Conservation (phyloP, 768 basidiomycete species). For the Termitomyces sp. region DNA sequence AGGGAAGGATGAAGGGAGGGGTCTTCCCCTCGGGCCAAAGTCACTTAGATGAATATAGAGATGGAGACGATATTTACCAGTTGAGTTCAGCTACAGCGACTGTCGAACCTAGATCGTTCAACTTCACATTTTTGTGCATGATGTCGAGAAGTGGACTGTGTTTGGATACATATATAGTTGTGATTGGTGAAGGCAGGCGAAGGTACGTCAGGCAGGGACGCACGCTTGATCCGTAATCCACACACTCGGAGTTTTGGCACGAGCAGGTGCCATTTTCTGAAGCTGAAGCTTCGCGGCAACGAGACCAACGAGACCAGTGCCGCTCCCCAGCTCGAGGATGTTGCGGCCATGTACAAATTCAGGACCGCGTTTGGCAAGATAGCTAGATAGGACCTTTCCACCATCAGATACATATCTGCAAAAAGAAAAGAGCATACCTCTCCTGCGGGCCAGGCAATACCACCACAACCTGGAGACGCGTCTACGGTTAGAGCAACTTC, state of each 20-base stretch:
- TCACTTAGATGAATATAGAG: constrained; percentile 3
- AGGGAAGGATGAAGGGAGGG: constrained; percentile 40
- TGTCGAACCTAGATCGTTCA: constrained; percentile 52
- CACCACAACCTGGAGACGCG: constrained; percentile 85
- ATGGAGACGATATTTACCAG: constrained; percentile 48
- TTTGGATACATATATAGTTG: not conserved
- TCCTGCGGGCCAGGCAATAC: constrained; percentile 89
- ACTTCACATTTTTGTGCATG: constrained; percentile 66
- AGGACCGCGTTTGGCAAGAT: constrained; percentile 55
- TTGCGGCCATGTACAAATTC: constrained; percentile 45
- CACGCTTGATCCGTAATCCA: constrained; percentile 91
- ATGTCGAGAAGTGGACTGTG: constrained; percentile 68
- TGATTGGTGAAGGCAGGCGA: not conserved
- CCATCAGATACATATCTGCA: constrained; percentile 7
- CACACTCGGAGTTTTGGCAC: constrained; percentile 39
- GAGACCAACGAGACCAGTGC: constrained; percentile 91
- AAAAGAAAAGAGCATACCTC: constrained; percentile 44
- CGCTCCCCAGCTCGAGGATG: constrained; percentile 83
- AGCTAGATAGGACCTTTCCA: constrained; percentile 68
- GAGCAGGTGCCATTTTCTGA: constrained; percentile 21
- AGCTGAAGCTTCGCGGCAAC: constrained; percentile 55
- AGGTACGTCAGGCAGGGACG: constrained; percentile 26
- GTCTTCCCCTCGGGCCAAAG: constrained; percentile 51
- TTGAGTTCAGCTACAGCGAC: constrained; percentile 69
- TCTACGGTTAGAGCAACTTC: constrained; percentile 58